Evolutionary conservation across 352 stramenopile species (phyloP).

Genomic region (Elongisporangium senticosum): DNA sequence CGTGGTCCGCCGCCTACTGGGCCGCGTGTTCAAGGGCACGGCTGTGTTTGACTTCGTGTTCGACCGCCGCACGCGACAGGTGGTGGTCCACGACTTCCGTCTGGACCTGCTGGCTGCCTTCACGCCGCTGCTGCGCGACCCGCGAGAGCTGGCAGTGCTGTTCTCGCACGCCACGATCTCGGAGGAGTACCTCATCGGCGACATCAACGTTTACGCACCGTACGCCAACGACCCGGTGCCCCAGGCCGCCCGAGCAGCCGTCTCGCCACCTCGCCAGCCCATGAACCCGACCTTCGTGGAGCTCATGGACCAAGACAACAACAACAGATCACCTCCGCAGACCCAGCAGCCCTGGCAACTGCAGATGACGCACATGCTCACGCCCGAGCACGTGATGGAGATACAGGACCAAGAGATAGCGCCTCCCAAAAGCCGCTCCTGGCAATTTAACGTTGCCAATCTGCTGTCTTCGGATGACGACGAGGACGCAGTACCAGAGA

Average conservation of each 20-base stretch:
- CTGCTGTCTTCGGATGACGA: too few relatives aligned
- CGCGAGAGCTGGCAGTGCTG: conserved; percentile 26
- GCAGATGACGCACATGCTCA: conserved; percentile 7
- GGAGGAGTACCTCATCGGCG: conserved; percentile 47
- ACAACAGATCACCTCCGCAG: not conserved
- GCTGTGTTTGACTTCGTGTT: conserved; percentile 41
- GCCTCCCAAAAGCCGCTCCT: too few relatives aligned
- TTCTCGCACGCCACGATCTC: conserved; percentile 38
- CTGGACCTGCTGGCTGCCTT: conserved; percentile 39
- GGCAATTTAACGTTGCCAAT: too few relatives aligned
- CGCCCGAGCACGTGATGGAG: not conserved
- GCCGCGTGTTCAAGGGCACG: conserved; percentile 20
- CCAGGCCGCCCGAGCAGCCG: not conserved
- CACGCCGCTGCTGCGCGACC: conserved; percentile 29
- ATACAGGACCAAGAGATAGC: too few relatives aligned
- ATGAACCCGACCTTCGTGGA: not conserved
- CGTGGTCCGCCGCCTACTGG: conserved; percentile 25
- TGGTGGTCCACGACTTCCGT: conserved; percentile 38
- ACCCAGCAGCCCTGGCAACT: conserved; percentile 8
- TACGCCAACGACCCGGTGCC: not conserved
- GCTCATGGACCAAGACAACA: conserved; percentile 1
- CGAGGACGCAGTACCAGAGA: too few relatives aligned
- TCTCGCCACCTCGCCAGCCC: not conserved
- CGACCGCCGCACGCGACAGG: conserved; percentile 23
- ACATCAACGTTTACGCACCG: conserved; percentile 21